A percentile compares a stretch with the other conserved stretches of the same genome.
Conservation (phyloP, 176 grass and related monocot genomes). For the Oryza glumipatula region DNA sequence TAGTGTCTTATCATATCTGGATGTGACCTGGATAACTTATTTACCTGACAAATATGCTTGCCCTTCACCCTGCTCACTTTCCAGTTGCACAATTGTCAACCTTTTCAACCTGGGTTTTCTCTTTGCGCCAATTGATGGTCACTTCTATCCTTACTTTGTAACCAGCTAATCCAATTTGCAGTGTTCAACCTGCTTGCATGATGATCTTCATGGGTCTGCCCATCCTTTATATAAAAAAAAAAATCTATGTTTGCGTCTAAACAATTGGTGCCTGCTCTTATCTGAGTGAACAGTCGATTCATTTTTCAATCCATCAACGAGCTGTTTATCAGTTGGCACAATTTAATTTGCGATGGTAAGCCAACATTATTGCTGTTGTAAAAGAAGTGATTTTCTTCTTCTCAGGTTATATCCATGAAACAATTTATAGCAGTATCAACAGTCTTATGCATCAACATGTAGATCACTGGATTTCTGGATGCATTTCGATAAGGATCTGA, state of each 20-base stretch:
- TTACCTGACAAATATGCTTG: background rate
- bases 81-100: conserved; percentile 11
- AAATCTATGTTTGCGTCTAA: background rate
- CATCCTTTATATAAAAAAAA: background rate
- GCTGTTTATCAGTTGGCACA: background rate
- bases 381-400: background rate
- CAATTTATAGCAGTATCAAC: background rate
- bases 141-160: conserved; percentile 10
- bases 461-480: background rate
- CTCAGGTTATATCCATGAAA: conserved; percentile 4
- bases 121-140: background rate
- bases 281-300: background rate
- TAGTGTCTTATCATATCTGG: background rate
- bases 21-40: background rate
- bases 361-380: background rate
- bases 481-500: background rate
- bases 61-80: background rate
- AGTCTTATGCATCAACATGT: background rate
- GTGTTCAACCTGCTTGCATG: background rate
- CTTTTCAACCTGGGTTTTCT: background rate
- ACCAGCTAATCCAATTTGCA: background rate
- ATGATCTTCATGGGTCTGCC: background rate
- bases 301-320: background rate
- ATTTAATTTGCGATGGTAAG: background rate
- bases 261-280: background rate